These are phyloP conservation scores for Hymenoscyphus salicellus DNA, from an alignment of 2,329 filamentous ascomycete species.

Conservation along the genomic window DNA sequence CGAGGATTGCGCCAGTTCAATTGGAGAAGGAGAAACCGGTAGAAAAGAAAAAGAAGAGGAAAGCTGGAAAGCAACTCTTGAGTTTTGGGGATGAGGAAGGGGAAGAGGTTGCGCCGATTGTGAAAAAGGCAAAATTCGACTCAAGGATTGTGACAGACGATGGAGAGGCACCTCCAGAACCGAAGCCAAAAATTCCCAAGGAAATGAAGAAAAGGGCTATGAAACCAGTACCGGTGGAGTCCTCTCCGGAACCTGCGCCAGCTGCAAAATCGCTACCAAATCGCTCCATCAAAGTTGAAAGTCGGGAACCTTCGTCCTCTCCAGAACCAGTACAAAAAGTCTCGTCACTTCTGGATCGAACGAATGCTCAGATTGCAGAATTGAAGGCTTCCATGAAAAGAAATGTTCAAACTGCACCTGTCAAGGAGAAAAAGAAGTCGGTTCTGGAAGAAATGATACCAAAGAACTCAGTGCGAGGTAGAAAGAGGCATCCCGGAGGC, in stretches of 20 bases:
- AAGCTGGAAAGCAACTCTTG: constrained; percentile 70
- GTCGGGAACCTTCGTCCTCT: constrained; percentile 37
- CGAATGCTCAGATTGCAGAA: constrained; percentile 77
- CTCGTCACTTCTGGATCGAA: constrained; percentile 56
- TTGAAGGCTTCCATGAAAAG: constrained; percentile 80
- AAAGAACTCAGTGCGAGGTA: constrained; percentile 63
- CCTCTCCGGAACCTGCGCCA: constrained; percentile 39
- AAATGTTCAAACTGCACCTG: constrained; percentile 50
- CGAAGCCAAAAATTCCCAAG: constrained; percentile 32
- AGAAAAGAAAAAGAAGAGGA: constrained; percentile 59
- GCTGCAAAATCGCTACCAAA: constrained; percentile 31
- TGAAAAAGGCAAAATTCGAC: constrained; percentile 78
- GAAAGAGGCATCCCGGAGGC: constrained; percentile 64
- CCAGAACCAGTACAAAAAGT: constrained; percentile 38
- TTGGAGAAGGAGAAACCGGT: constrained; percentile 41
- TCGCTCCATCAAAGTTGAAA: constrained; percentile 36
- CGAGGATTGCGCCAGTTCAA: constrained; percentile 49
- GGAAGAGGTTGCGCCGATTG: constrained; percentile 55
- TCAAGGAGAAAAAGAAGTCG: constrained; percentile 60
- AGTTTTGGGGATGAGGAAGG: constrained; percentile 70
- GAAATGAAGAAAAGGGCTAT: constrained; percentile 34
- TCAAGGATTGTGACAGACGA: constrained; percentile 67
- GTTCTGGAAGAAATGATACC: constrained; percentile 73
- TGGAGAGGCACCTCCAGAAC: constrained; percentile 39
- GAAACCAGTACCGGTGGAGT: constrained; percentile 37